A percentile compares a stretch with the other conserved stretches of the same genome.
phyloP scores from a whole-genome alignment of 495 filamentous ascomycete genomes.

The Hyaloscypha finlandica region DNA sequence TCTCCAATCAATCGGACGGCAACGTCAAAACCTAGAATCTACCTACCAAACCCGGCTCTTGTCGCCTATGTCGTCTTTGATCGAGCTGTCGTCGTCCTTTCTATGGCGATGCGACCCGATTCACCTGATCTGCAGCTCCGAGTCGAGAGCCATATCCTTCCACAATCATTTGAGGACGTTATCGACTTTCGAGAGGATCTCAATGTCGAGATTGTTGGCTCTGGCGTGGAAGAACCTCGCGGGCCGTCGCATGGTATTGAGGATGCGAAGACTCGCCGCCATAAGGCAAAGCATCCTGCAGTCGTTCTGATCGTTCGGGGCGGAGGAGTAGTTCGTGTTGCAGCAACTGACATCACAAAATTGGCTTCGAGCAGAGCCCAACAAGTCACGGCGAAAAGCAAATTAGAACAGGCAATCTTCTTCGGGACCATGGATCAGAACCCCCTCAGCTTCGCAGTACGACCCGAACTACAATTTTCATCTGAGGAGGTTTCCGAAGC shows the following conservation, averaged over 20 bases:
- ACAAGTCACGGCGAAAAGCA: conserved; percentile 75
- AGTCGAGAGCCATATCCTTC: conserved; percentile 53
- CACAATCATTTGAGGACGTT: conserved; percentile 75
- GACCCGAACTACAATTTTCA: conserved; percentile 62
- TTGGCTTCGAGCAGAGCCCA: conserved; percentile 51
- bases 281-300: conserved; percentile 60
- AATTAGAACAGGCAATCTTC: conserved; percentile 92
- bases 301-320: conserved; percentile 75
- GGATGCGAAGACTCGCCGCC: conserved; percentile 47
- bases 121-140: conserved; percentile 71
- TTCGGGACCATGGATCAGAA: conserved; percentile 80
- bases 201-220: conserved; percentile 60
- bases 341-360: conserved; percentile 53
- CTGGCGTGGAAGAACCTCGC: conserved; percentile 57
- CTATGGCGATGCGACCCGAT: conserved; percentile 59
- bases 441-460: conserved; percentile 73
- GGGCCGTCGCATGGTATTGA: conserved; percentile 39
- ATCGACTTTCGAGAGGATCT: conserved; percentile 75
- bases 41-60: conserved; percentile 71
- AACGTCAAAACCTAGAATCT: conserved; percentile 63
- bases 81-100: conserved; percentile 73
- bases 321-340: conserved; percentile 77
- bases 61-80: conserved; percentile 84
- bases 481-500: conserved; percentile 73
- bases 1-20: conserved; percentile 42